Percentiles rank a stretch among this genome's conserved stretches.
phyloP scores from a whole-genome alignment of 495 filamentous ascomycete genomes.

The Rhizodiscina lignyota region DNA sequence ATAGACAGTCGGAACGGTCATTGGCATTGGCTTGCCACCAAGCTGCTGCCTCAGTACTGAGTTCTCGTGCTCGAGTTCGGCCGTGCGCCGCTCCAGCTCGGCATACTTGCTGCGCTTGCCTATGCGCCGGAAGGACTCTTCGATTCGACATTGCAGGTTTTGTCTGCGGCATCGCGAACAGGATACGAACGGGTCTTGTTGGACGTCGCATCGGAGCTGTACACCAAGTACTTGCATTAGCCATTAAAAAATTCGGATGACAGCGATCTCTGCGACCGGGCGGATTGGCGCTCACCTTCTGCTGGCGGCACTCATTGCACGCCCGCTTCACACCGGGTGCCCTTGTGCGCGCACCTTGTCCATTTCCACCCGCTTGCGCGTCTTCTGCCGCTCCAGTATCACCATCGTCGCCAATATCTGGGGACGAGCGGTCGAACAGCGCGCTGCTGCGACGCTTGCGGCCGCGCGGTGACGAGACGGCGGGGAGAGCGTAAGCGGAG shows the following conservation, averaged over 20 bases:
- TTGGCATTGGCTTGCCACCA: conserved; percentile 22
- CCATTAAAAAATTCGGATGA: conserved; percentile 3
- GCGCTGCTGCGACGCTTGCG: too few species aligned
- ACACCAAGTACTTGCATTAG: conserved; percentile 2
- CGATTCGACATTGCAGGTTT: conserved; percentile 78
- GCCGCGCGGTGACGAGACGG: too few species aligned
- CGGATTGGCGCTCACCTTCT: conserved; percentile 46
- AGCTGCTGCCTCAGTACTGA: conserved; percentile 20
- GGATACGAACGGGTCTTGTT: conserved; percentile 65
- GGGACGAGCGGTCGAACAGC: too few species aligned
- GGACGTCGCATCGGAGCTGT: conserved; percentile 78
- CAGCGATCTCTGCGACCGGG: not conserved
- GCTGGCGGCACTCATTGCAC: conserved; percentile 89
- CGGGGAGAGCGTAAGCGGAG: too few species aligned
- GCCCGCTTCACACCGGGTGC: conserved; percentile 63
- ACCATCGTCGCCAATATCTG: conserved; percentile 6
- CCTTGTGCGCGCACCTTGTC: conserved; percentile 10
- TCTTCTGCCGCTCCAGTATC: too few species aligned
- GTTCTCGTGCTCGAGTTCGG: conserved; percentile 38
- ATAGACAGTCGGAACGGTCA: not conserved
- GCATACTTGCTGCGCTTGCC: conserved; percentile 83
- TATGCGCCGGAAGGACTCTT: conserved; percentile 83
- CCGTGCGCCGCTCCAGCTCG: conserved; percentile 65
- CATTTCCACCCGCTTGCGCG: not conserved
- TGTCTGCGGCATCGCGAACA: conserved; percentile 77